These are phyloP conservation scores for Hypomontagnella submonticulosa DNA, from an alignment of 495 filamentous ascomycete species.

Conservation along the genomic window DNA sequence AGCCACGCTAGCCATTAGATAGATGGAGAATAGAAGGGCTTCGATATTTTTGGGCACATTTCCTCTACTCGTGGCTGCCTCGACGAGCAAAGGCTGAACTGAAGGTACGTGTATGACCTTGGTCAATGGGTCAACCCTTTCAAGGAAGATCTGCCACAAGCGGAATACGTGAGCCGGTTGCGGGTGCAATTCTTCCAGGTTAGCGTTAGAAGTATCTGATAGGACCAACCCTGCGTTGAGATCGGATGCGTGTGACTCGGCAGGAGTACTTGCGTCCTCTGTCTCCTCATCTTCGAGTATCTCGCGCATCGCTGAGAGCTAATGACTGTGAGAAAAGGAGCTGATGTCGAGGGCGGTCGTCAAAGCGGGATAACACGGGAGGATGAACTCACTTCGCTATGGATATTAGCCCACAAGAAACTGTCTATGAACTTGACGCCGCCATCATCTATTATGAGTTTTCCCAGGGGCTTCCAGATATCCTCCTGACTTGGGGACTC, in stretches of 20 bases:
- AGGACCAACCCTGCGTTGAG: constrained; percentile 54
- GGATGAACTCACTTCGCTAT: constrained; percentile 55
- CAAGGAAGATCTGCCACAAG: constrained; percentile 75
- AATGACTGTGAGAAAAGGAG: constrained; percentile 16
- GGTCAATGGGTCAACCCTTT: constrained; percentile 73
- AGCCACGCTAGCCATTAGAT: constrained; percentile 58
- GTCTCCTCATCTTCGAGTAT: constrained; percentile 57
- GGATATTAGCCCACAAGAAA: constrained; percentile 53
- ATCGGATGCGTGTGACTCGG: constrained; percentile 49
- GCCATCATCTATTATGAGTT: constrained; percentile 58
- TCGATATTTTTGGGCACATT: constrained; percentile 61
- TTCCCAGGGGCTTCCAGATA: constrained; percentile 53
- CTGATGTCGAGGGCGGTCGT: constrained; percentile 17
- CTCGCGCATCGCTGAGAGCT: constrained; percentile 60
- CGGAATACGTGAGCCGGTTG: constrained; percentile 71
- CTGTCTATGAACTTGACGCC: constrained; percentile 60
- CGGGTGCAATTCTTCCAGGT: constrained; percentile 66
- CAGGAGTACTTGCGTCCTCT: constrained; percentile 46
- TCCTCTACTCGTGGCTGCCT: constrained; percentile 52
- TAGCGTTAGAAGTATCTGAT: constrained; percentile 44
- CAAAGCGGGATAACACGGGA: background rate
- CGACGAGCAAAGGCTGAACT: constrained; percentile 62
- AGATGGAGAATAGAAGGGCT: constrained; percentile 66
- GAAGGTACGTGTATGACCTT: constrained; percentile 78
- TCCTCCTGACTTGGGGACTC: constrained; percentile 44